These are phyloP conservation scores for Dendrobium nobile DNA, from an alignment of 106 monocot genomes.

Conservation along the genomic window DNA sequence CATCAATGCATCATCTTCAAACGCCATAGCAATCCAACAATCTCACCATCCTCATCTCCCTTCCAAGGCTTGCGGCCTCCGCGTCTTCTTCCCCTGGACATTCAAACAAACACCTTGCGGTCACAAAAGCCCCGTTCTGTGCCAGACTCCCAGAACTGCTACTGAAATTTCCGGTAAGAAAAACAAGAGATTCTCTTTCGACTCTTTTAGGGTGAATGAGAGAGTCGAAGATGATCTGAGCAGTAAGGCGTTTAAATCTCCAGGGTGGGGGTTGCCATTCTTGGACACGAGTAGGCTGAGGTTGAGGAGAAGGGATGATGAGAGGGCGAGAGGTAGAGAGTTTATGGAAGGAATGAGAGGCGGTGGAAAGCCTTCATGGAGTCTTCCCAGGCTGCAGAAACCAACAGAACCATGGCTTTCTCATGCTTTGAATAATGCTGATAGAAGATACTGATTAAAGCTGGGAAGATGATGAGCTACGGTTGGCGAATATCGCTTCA, in stretches of 20 bases:
- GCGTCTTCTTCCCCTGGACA: constrained; percentile 49
- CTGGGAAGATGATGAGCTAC: too few species aligned
- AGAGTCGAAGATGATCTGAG: constrained; percentile 9
- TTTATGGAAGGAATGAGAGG: neutral
- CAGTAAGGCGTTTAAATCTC: constrained; percentile 17
- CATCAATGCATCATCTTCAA: neutral
- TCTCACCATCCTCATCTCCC: neutral
- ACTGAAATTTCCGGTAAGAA: neutral
- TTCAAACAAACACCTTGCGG: constrained; percentile 37
- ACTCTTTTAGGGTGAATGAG: neutral
- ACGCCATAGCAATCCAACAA: neutral
- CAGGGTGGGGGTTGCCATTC: constrained; percentile 41
- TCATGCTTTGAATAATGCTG: constrained; percentile 21
- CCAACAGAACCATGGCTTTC: constrained; percentile 48
- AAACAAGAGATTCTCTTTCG: neutral
- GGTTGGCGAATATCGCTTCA: too few species aligned
- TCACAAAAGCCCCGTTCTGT: constrained; percentile 16
- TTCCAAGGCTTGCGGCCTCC: constrained; percentile 42
- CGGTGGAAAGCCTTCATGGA: constrained; percentile 3
- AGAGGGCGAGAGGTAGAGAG: constrained; percentile 5
- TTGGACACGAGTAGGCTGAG: constrained; percentile 29
- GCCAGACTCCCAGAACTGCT: constrained; percentile 3
- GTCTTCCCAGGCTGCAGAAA: constrained; percentile 27
- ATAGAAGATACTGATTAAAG: constrained; percentile 11
- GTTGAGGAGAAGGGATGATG: neutral